Conservation (phyloP, 306 rosid genomes). For the Cajanus cajan region DNA sequence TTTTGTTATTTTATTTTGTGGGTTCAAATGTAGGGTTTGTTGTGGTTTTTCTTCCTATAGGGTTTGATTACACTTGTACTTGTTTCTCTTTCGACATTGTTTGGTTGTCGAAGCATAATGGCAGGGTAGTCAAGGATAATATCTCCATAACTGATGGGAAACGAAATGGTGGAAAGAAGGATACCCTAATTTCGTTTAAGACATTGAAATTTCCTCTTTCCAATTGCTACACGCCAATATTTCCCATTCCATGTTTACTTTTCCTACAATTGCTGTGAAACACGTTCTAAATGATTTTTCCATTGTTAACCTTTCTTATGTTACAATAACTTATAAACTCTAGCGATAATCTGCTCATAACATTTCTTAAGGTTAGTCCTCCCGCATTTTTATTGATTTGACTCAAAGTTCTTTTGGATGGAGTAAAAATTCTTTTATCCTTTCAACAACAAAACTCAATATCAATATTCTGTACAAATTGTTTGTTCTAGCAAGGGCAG, state of each 20-base stretch:
- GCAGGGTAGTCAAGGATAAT: background rate
- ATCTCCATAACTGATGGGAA: background rate
- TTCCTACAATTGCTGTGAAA: background rate
- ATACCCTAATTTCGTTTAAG: background rate
- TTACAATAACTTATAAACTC: background rate
- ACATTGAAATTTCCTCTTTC: background rate
- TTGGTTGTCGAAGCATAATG: background rate
- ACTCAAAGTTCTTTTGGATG: background rate
- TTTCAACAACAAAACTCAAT: background rate
- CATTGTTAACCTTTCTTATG: background rate
- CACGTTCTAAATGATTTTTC: background rate
- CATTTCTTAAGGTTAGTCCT: background rate
- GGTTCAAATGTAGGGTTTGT: slow-evolving; percentile 35
- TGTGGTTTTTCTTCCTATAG: background rate
- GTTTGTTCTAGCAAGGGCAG: background rate
- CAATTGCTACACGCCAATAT: background rate
- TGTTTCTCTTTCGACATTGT: background rate
- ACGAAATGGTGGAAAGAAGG: background rate
- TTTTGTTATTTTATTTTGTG: background rate
- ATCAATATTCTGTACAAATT: background rate
- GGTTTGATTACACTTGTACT: background rate
- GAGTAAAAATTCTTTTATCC: background rate
- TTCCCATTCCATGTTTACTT: background rate
- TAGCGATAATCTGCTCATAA: background rate
- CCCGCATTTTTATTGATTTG: background rate